These are phyloP conservation scores for Mrakia blollopis DNA, from an alignment of 768 basidiomycete species.

Conservation along the genomic window DNA sequence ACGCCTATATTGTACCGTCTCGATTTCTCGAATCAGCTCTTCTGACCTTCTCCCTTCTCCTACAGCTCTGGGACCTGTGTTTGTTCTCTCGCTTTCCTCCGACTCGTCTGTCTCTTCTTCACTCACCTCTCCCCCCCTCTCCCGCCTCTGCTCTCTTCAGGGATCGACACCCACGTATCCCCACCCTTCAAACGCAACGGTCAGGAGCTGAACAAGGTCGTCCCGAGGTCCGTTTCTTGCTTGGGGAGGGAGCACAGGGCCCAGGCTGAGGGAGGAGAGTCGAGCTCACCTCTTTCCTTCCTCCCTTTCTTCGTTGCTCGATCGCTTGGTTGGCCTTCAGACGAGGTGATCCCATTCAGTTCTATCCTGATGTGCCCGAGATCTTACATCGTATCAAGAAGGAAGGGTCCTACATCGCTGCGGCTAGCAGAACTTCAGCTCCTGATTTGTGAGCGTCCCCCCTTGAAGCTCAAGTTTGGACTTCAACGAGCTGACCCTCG, in stretches of 20 bases:
- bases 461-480: no score
- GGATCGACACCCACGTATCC: conserved; percentile 74
- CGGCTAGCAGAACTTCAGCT: conserved; percentile 68
- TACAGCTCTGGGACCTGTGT: conserved; percentile 19
- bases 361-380: conserved; percentile 70
- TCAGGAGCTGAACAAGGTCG: conserved; percentile 43
- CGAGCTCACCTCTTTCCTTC: not conserved
- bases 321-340: conserved; percentile 41
- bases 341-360: conserved; percentile 56
- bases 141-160: not conserved
- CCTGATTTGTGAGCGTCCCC: conserved; percentile 57
- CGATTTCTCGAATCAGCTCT: not conserved
- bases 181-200: conserved; percentile 48
- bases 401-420: conserved; percentile 56
- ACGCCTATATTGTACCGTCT: not conserved
- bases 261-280: not conserved
- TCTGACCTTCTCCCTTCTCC: conserved; percentile 68
- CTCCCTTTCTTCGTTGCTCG: not conserved
- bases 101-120: not conserved
- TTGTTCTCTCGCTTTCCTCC: not conserved
- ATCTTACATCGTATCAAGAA: conserved; percentile 56
- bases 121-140: not conserved
- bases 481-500: not conserved
- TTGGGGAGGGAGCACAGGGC: not conserved
- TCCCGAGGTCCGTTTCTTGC: conserved; percentile 37